These are phyloP conservation scores for Xylaria sp. DNA, from an alignment of 2,329 filamentous ascomycete genomes.

Conservation along the genomic window DNA sequence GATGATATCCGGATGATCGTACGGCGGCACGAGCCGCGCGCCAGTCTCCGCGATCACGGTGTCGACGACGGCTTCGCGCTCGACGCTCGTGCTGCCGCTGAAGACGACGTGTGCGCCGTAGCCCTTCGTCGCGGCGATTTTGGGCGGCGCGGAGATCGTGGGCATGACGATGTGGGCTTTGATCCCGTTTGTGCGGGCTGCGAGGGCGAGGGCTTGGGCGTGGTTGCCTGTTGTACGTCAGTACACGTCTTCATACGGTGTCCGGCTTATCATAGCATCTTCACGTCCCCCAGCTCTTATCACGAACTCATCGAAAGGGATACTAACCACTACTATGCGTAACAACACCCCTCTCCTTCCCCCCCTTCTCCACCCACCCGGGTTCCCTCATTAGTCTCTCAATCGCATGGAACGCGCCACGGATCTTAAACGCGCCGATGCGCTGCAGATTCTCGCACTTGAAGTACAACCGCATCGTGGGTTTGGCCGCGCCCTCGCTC, in stretches of 20 bases:
- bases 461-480: constrained; percentile 74
- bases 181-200: constrained; percentile 66
- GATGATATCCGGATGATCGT: constrained; percentile 88
- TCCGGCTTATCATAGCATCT: not conserved
- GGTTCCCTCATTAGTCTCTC: constrained; percentile 59
- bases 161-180: constrained; percentile 92
- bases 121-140: constrained; percentile 74
- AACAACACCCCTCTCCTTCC: constrained; percentile 65
- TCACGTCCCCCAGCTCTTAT: no score
- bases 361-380: constrained; percentile 55
- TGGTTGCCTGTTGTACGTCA: constrained; percentile 66
- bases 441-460: constrained; percentile 94
- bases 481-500: constrained; percentile 44
- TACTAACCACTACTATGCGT: constrained; percentile 79
- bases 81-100: constrained; percentile 71
- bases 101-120: constrained; percentile 78
- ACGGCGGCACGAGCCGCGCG: constrained; percentile 78
- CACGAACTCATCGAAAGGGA: no score
- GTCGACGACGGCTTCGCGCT: constrained; percentile 73
- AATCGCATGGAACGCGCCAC: constrained; percentile 85
- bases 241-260: no score
- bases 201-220: constrained; percentile 84
- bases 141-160: constrained; percentile 72
- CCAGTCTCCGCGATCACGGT: constrained; percentile 65
- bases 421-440: constrained; percentile 86